Evolutionary conservation across 108 stramenopile species (phyloP).

Genomic region (Epipyxis sp.): DNA sequence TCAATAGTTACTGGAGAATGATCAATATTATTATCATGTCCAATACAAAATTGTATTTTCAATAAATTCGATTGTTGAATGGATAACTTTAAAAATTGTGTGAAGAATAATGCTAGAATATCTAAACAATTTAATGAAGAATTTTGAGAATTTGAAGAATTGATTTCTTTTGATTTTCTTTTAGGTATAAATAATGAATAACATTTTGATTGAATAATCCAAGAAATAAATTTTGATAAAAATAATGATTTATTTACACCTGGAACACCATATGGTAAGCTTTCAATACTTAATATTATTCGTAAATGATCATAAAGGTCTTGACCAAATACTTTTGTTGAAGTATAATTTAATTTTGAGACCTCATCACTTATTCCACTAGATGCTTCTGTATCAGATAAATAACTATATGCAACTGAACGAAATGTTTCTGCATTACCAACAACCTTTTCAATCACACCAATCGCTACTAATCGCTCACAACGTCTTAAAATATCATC

Average conservation of each 20-base stretch:
- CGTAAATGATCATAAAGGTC: constrained; percentile 17
- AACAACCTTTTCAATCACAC: constrained; percentile 10
- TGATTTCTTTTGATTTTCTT: background rate
- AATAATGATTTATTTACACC: background rate
- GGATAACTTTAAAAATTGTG: background rate
- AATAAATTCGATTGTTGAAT: background rate
- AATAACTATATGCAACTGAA: constrained; percentile 11
- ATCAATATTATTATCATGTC: background rate
- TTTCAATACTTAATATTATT: background rate
- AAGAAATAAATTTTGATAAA: background rate
- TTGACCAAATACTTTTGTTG: background rate
- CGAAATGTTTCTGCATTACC: background rate
- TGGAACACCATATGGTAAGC: background rate
- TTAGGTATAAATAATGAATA: background rate
- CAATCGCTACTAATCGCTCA: constrained; percentile 10
- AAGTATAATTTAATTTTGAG: too few species aligned
- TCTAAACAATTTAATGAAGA: background rate
- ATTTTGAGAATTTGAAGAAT: background rate
- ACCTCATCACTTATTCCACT: too few species aligned
- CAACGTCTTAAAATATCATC: constrained; percentile 8
- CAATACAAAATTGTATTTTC: constrained; percentile 5
- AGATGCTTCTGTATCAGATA: background rate
- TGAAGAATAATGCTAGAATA: background rate
- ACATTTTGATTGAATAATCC: background rate
- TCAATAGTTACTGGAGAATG: background rate